A percentile compares a stretch with the other conserved stretches of the same genome.
Conservation (phyloP, 2,329 filamentous ascomycete genomes). For the Pseudogymnoascus sp. region DNA sequence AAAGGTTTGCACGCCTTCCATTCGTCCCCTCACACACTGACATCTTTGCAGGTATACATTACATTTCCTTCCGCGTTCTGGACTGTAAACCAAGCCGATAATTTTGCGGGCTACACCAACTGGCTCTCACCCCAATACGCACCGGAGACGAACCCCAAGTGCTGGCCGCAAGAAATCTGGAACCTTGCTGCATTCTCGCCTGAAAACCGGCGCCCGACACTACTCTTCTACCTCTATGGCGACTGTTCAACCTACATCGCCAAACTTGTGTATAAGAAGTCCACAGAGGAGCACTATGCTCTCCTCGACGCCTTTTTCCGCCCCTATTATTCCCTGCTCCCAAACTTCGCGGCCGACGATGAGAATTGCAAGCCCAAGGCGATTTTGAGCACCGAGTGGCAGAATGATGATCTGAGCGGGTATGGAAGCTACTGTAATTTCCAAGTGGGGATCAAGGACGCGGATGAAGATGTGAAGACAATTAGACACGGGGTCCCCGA, state of each 20-base stretch:
- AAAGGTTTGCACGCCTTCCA: slow-evolving; percentile 34
- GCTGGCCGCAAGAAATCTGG: slow-evolving; percentile 55
- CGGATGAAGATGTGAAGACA: slow-evolving; percentile 51
- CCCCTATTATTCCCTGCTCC: slow-evolving; percentile 59
- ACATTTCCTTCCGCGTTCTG: slow-evolving; percentile 59
- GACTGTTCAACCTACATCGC: slow-evolving; percentile 32
- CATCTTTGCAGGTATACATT: slow-evolving; percentile 30
- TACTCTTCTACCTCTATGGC: slow-evolving; percentile 58
- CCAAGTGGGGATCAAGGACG: slow-evolving; percentile 49
- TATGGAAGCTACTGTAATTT: slow-evolving; percentile 65
- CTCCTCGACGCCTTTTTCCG: slow-evolving; percentile 42
- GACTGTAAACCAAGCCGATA: slow-evolving; percentile 26
- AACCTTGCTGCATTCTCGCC: slow-evolving; percentile 49
- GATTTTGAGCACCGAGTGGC: slow-evolving; percentile 58
- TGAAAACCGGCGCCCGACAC: slow-evolving; percentile 50
- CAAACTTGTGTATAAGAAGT: slow-evolving; percentile 13
- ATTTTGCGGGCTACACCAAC: slow-evolving; percentile 45
- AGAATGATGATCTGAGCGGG: slow-evolving; percentile 57
- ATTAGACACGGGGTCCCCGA: slow-evolving; percentile 39
- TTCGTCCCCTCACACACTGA: neutral
- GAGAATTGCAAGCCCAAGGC: slow-evolving; percentile 44
- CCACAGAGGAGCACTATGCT: slow-evolving; percentile 21
- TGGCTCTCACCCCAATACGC: slow-evolving; percentile 55
- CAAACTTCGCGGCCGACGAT: slow-evolving; percentile 41
- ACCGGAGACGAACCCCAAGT: slow-evolving; percentile 37